Conservation (phyloP, 2,329 filamentous ascomycete species). For the Colletotrichum tanaceti region DNA sequence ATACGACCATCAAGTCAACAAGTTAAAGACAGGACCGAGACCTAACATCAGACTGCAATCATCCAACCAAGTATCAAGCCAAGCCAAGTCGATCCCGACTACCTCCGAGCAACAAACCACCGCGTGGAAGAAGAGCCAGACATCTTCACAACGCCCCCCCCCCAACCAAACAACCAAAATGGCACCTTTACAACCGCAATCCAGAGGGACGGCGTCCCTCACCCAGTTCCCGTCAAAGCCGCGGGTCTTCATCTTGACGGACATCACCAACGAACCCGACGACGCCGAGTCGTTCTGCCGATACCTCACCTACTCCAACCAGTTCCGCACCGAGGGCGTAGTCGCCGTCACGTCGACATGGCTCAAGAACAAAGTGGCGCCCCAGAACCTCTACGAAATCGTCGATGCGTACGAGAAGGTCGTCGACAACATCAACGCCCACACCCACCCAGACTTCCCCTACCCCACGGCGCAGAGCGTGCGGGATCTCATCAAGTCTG, state of each 20-base stretch:
- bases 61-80: neutral
- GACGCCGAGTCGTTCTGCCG: conserved; percentile 58
- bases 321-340: conserved; percentile 59
- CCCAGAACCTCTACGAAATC: conserved; percentile 57
- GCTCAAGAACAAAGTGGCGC: conserved; percentile 54
- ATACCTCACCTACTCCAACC: conserved; percentile 58
- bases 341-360: conserved; percentile 60
- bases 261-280: conserved; percentile 61
- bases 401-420: conserved; percentile 57
- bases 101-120: neutral
- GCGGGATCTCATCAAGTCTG: conserved; percentile 50
- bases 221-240: conserved; percentile 45
- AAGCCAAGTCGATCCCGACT: neutral
- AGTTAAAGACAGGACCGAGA: neutral
- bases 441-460: conserved; percentile 56
- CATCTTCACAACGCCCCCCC: neutral
- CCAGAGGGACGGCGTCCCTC: conserved; percentile 10
- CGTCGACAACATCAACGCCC: conserved; percentile 60
- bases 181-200: neutral
- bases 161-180: no score
- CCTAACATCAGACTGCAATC: neutral
- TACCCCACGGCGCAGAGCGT: conserved; percentile 55
- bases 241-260: conserved; percentile 55
- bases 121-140: neutral
- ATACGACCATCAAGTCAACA: neutral